phyloP scores from a whole-genome alignment of 2,329 filamentous ascomycete species.

The Stromatinia cepivora region DNA sequence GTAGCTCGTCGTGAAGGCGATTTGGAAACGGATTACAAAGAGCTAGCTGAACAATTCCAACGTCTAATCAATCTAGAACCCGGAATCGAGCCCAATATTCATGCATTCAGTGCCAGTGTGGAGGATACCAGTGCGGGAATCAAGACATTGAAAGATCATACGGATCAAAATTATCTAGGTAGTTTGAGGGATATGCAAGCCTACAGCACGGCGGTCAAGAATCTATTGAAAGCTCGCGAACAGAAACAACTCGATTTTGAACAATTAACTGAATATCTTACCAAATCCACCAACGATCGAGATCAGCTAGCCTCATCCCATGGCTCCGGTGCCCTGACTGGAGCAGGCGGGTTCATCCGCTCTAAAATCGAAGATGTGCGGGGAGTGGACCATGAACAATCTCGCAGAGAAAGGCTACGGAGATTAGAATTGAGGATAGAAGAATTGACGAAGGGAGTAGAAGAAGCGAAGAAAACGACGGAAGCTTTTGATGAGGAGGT shows the following conservation, averaged over 20 bases:
- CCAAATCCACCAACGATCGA: conserved; percentile 83
- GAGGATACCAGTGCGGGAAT: conserved; percentile 80
- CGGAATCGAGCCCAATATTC: conserved; percentile 77
- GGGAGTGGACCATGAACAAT: conserved; percentile 93
- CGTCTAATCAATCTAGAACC: conserved; percentile 88
- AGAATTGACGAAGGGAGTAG: conserved; percentile 84
- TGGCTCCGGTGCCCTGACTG: conserved; percentile 62
- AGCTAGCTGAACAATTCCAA: conserved; percentile 92
- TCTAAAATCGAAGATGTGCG: conserved; percentile 96
- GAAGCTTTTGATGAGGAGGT: conserved; percentile 97
- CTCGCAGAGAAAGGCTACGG: conserved; percentile 79
- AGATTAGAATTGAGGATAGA: conserved; percentile 93
- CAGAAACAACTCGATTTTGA: conserved; percentile 98
- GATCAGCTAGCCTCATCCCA: conserved; percentile 65
- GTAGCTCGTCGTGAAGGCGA: conserved; percentile 87
- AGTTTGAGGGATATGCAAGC: conserved; percentile 93
- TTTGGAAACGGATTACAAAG: conserved; percentile 82
- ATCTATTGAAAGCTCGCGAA: conserved; percentile 87
- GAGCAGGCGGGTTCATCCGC: conserved; percentile 82
- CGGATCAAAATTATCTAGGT: conserved; percentile 93
- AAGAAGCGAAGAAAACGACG: conserved; percentile 79
- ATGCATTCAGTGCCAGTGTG: conserved; percentile 82
- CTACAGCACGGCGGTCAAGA: conserved; percentile 84
- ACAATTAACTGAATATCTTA: conserved; percentile 91
- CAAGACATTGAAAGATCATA: conserved; percentile 80